These are phyloP conservation scores for Pseudonitzschia multiseries DNA, from an alignment of 108 stramenopile species.

Conservation along the genomic window DNA sequence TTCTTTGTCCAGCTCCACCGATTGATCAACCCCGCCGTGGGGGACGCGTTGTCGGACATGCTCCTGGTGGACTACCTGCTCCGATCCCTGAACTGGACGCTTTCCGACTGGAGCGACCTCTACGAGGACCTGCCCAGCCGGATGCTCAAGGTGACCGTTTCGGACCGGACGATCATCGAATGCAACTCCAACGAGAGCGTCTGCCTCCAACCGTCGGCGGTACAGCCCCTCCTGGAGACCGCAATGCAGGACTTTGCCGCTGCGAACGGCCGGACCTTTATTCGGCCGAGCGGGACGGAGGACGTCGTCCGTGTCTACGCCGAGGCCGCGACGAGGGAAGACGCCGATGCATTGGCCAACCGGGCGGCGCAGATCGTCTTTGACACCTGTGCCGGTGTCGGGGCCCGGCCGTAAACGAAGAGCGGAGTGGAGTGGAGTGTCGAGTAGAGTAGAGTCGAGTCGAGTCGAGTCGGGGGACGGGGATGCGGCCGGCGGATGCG, in stretches of 20 bases:
- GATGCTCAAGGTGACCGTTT: slow-evolving; percentile 92
- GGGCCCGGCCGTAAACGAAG: slow-evolving; percentile 44
- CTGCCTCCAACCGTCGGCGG: slow-evolving; percentile 61
- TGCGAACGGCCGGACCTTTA: slow-evolving; percentile 82
- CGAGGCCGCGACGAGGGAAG: slow-evolving; percentile 73
- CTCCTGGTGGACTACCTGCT: slow-evolving; percentile 77
- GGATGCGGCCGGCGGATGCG: too few species aligned
- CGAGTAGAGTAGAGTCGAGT: too few species aligned
- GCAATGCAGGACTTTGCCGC: slow-evolving; percentile 54
- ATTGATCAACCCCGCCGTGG: slow-evolving; percentile 94
- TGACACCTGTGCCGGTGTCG: slow-evolving; percentile 66
- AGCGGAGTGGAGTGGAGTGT: too few species aligned
- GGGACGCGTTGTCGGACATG: slow-evolving; percentile 96
- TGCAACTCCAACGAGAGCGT: slow-evolving; percentile 92
- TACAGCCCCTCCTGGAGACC: slow-evolving; percentile 79
- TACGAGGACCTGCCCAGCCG: slow-evolving; percentile 94
- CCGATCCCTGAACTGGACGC: slow-evolving; percentile 75
- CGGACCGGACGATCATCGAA: slow-evolving; percentile 78
- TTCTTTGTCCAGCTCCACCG: slow-evolving; percentile 44
- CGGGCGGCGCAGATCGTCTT: slow-evolving; percentile 72
- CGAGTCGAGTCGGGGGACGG: too few species aligned
- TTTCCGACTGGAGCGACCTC: slow-evolving; percentile 75
- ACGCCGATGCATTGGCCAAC: slow-evolving; percentile 69
- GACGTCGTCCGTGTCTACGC: slow-evolving; percentile 99
- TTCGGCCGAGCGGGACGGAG: slow-evolving; percentile 98